Evolutionary conservation across 345 rosid genomes (phyloP), one percentile per base, ranked within the genome.

Genomic region (Syzygium jambos): DNA sequence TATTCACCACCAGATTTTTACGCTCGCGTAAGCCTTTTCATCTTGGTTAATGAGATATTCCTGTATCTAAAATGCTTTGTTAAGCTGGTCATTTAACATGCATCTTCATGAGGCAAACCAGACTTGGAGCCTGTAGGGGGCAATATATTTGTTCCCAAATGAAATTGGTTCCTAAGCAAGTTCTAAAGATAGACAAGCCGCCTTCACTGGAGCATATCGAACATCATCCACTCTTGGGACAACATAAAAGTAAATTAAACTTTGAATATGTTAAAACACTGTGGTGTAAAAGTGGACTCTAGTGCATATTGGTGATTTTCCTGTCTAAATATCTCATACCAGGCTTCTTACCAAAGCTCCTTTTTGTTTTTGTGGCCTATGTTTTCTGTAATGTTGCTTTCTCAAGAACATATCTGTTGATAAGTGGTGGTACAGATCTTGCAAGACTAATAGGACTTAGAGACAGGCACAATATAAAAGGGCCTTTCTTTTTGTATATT

Each of bases 1-100:
- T 97, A 86, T 89, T 96, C 99, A 29, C 98, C 99, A 14, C 99
- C 99, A 1, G 98, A 98, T 90, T 95, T 98, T 91, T 95, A 92
- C 63, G 86, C 92, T 49, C 92, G 92, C 90, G 99, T 92, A 93
- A 92, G 92, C 80, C 46, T 73, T 38, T 73, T 68, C 38, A 17
- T 38, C 46, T 73, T 73, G 25, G 27, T 73, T 22, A 38, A 38
- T 34, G 80, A 73, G 80, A 68, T 73, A 34, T 41, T 61, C 38
- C 73, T 61, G 19, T 61, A 13, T 61, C 38, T 61, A 61, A 61
- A n/a, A 73, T 73, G 14, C 25, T 73, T 73, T 73, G 80, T 73
- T 34, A 10, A 73, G 80, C 80, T 10, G 49, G 80, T 73, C 49
- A 73, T 73, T 73, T 73, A 38, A 73, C 80, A 19, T 73, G 49